Conservation (phyloP, 2,329 filamentous ascomycete species). For the Trichoderma oligosporum region DNA sequence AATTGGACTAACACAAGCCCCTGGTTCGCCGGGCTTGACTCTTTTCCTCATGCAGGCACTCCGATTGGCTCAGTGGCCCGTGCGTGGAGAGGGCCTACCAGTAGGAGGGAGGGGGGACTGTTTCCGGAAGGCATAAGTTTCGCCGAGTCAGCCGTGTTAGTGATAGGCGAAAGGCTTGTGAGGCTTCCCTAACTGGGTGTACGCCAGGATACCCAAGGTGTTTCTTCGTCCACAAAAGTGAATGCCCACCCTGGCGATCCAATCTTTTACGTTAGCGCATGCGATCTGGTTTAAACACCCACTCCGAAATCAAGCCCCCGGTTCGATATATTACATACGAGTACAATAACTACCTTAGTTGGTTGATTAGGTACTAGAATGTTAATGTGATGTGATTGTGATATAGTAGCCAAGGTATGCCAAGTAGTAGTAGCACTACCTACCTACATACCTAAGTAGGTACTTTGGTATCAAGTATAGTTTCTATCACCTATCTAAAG, state of each 20-base stretch:
- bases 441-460: too few relatives aligned
- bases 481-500: too few relatives aligned
- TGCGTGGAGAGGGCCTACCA: too few relatives aligned
- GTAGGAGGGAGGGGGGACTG: background rate
- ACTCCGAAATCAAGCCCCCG: constrained; percentile 1
- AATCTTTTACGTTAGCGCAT: constrained; percentile 13
- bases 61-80: constrained; percentile 12
- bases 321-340: constrained; percentile 3
- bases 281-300: constrained; percentile 15
- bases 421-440: too few relatives aligned
- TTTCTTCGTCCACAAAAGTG: too few relatives aligned
- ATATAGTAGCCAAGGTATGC: too few relatives aligned
- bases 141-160: constrained; percentile 8
- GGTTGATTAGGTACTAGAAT: too few relatives aligned
- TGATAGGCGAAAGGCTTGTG: background rate
- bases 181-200: background rate
- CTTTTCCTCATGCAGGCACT: constrained; percentile 1
- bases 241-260: constrained; percentile 12
- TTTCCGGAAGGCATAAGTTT: background rate
- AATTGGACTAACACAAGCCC: background rate
- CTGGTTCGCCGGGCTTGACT: constrained; percentile 1
- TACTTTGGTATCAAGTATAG: too few relatives aligned
- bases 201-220: constrained; percentile 7
- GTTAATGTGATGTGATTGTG: too few relatives aligned
- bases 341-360: too few relatives aligned